These are phyloP conservation scores for Phialophora macrospora DNA, from an alignment of 2,329 filamentous ascomycete genomes.

Conservation along the genomic window DNA sequence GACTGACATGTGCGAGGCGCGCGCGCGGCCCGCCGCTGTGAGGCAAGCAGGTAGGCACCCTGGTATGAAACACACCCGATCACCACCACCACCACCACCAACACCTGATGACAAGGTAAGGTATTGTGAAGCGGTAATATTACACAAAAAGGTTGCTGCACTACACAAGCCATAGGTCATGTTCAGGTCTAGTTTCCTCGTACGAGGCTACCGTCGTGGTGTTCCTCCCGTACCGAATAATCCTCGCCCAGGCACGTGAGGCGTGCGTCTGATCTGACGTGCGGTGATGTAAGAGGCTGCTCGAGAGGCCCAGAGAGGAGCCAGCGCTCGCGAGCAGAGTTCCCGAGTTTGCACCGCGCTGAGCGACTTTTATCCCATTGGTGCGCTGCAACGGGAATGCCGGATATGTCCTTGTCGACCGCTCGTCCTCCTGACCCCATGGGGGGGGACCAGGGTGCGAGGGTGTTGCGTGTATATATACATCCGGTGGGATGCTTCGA, in stretches of 20 bases:
- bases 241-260: neutral
- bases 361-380: conserved; percentile 9
- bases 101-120: too few relatives aligned
- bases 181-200: too few relatives aligned
- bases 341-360: neutral
- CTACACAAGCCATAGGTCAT: too few relatives aligned
- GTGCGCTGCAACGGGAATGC: neutral
- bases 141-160: too few relatives aligned
- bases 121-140: too few relatives aligned
- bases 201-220: too few relatives aligned
- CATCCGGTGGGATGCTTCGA: neutral
- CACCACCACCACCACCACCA: too few relatives aligned
- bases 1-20: too few relatives aligned
- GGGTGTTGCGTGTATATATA: neutral
- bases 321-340: neutral
- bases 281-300: neutral
- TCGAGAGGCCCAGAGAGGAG: too few relatives aligned
- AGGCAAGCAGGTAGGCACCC: too few relatives aligned
- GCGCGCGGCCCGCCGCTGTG: too few relatives aligned
- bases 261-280: neutral
- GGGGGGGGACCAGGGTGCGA: neutral
- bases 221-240: neutral
- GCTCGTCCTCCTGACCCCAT: conserved; percentile 1
- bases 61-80: too few relatives aligned
- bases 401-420: neutral